A percentile compares a stretch with the other conserved stretches of the same genome.
Evolutionary conservation across 225 moss, liverwort and hornwort genomes (phyloP).

Genomic region (Sphagnum contortum): DNA sequence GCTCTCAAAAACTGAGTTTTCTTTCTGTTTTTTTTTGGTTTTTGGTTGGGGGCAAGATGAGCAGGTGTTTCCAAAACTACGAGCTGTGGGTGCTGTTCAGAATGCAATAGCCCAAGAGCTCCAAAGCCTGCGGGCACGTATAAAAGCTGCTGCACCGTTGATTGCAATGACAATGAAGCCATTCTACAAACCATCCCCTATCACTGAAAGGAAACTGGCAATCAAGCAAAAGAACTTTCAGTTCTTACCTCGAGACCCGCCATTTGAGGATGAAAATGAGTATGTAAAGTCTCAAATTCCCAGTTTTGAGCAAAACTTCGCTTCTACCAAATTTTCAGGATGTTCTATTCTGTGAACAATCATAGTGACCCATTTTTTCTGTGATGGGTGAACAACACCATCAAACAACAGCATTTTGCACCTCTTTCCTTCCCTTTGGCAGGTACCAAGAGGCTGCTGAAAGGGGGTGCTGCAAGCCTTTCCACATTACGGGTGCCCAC

Average conservation of each 20-base stretch:
- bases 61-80: constrained; percentile 69
- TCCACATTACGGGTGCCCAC: constrained; percentile 17
- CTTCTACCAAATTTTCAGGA: too few relatives aligned
- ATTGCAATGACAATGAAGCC: constrained; percentile 47
- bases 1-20: too few relatives aligned
- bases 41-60: not conserved
- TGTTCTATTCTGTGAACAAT: too few relatives aligned
- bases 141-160: constrained; percentile 43
- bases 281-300: constrained; percentile 15
- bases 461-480: constrained; percentile 7
- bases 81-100: constrained; percentile 40
- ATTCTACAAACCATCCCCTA: constrained; percentile 42
- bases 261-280: constrained; percentile 30
- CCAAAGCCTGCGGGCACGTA: constrained; percentile 37
- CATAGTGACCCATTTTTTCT: too few relatives aligned
- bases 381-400: too few relatives aligned
- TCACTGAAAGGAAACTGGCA: constrained; percentile 49
- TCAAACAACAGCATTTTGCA: not conserved
- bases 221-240: constrained; percentile 62
- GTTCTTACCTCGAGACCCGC: constrained; percentile 41
- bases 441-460: constrained; percentile 18
- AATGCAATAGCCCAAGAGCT: constrained; percentile 46
- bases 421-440: not conserved
- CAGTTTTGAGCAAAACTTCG: not conserved
- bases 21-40: too few relatives aligned